Conservation (phyloP, 2,329 filamentous ascomycete genomes). For the Helminthosporium solani region DNA sequence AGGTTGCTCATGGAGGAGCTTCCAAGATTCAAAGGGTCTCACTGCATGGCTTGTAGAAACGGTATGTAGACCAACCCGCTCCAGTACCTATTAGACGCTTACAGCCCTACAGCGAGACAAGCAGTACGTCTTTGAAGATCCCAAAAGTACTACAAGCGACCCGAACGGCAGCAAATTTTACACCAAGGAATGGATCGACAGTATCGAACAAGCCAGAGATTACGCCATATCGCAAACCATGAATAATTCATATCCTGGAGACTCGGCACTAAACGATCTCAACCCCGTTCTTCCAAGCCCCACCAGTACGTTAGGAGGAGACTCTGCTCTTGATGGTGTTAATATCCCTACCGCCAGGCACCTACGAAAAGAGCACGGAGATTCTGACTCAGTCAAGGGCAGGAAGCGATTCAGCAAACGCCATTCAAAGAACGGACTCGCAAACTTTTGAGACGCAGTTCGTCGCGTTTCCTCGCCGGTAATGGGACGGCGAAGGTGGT, state of each 20-base stretch:
- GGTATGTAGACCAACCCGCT: slow-evolving; percentile 58
- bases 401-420: slow-evolving; percentile 80
- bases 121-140: slow-evolving; percentile 90
- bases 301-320: slow-evolving; percentile 68
- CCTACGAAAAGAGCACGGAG: slow-evolving; percentile 50
- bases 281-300: slow-evolving; percentile 69
- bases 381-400: slow-evolving; percentile 58
- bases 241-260: slow-evolving; percentile 63
- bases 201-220: slow-evolving; percentile 81
- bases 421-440: slow-evolving; percentile 91
- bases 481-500: slow-evolving; percentile 3
- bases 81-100: neutral
- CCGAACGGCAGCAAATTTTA: slow-evolving; percentile 65
- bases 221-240: slow-evolving; percentile 74
- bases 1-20: slow-evolving; percentile 76
- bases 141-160: slow-evolving; percentile 68
- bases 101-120: slow-evolving; percentile 68
- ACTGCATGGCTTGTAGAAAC: slow-evolving; percentile 90
- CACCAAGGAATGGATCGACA: slow-evolving; percentile 90
- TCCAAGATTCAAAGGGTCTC: slow-evolving; percentile 82
- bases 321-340: slow-evolving; percentile 43
- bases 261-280: slow-evolving; percentile 48
- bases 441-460: slow-evolving; percentile 65
- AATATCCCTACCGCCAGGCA: slow-evolving; percentile 56
- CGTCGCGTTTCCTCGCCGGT: slow-evolving; percentile 1